Base-by-base conservation (phyloP, 352 stramenopile genomes). In the Globisporangium carolinianum region DNA sequence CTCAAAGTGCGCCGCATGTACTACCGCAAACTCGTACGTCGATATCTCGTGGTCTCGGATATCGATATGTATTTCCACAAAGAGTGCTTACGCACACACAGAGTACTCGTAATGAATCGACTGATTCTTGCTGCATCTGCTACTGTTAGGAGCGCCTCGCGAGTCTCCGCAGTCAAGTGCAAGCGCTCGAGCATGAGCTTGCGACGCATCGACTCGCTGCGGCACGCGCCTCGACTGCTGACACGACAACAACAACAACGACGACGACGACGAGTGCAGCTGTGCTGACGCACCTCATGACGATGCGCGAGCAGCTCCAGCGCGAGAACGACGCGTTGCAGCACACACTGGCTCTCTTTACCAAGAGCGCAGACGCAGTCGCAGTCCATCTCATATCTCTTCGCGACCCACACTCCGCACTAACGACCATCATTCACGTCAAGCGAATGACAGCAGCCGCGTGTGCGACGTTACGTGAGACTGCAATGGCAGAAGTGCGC, bases 1-100 rank as follows among this genome's bases (percentile, higher is more conserved):
- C 42, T 65, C 18, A 60, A 60, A 57, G 60, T 60, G 18, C 60
- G 60, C 5, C 60, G 60, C 4, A 50, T 61, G 38, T 65, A 65
- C 53, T 57, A 65, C 36, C 54, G 60, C 43, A 65, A 65, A 18
- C 53, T 65, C 38, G 59, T 60, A 51, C 50, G 48, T 58, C 10
- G 43, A 10, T 48, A 11, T 9, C 4, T 60, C 5, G 24, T 17
- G 6, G 12, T 52, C 5, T 32, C 4, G 32, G 15, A 15, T 35
- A 11, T 36, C 1, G 24, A 32, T 32, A n/a, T 24, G 43, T 58
- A 12, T 17, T 47, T 39, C 32, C 3, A 10, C 38, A 48, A 8
- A 46, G n/a, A 32, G 24, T 32, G 24, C 24, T 32, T 32, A 32
- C 24, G 2, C 24, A 3, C 24, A 32, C 24, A 32, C 3, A 32